These are phyloP conservation scores for Fusarium anguioides DNA, from an alignment of 2,329 filamentous ascomycete genomes.

Conservation along the genomic window DNA sequence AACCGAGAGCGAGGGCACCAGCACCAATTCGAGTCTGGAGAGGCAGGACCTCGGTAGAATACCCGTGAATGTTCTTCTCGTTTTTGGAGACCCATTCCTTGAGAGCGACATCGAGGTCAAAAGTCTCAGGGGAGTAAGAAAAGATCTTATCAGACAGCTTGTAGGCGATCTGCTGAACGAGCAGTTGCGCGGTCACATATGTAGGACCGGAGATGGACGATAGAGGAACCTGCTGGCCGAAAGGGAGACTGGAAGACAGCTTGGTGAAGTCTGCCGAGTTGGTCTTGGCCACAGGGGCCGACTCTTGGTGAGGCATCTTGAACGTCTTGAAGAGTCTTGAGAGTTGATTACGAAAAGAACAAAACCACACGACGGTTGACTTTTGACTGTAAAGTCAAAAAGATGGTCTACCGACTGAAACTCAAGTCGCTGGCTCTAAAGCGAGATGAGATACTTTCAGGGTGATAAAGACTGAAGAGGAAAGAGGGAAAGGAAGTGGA, in stretches of 20 bases:
- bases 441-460: slow-evolving; percentile 42
- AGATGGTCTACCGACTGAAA: slow-evolving; percentile 24
- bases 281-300: slow-evolving; percentile 45
- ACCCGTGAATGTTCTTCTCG: slow-evolving; percentile 84
- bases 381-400: slow-evolving; percentile 21
- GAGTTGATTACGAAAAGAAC: slow-evolving; percentile 4
- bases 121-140: slow-evolving; percentile 93
- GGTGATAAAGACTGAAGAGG: slow-evolving; percentile 10
- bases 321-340: background rate
- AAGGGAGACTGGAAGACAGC: slow-evolving; percentile 65
- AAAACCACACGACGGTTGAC: slow-evolving; percentile 12
- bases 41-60: slow-evolving; percentile 79
- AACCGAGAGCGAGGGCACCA: slow-evolving; percentile 90
- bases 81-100: slow-evolving; percentile 77
- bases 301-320: slow-evolving; percentile 52
- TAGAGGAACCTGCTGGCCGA: slow-evolving; percentile 65
- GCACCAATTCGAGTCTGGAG: slow-evolving; percentile 91
- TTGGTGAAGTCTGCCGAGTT: slow-evolving; percentile 51
- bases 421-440: slow-evolving; percentile 38
- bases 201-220: slow-evolving; percentile 82
- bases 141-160: slow-evolving; percentile 97
- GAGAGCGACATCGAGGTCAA: slow-evolving; percentile 87
- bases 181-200: slow-evolving; percentile 91
- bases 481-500: slow-evolving; percentile 4
- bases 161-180: slow-evolving; percentile 97